Evolutionary conservation across 805 yeast genomes (phyloP), one percentile per base, ranked within the genome.

Genomic region (Citeromyces nyonsensis): DNA sequence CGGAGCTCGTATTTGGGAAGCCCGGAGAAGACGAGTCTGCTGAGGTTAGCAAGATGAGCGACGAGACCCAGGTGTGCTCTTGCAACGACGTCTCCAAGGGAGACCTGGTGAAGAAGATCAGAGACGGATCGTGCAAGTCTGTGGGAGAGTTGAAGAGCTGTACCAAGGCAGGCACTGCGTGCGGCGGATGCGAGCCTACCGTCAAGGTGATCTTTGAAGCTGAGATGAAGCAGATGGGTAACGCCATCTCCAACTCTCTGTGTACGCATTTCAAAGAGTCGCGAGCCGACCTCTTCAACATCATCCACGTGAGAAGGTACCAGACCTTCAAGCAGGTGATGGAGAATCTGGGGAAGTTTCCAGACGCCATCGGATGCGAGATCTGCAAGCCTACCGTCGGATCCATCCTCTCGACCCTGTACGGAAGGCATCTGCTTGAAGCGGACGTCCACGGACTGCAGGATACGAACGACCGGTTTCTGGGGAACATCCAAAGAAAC

Each of bases 151-250:
- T 55, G 31, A 53, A 54, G 40, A 46, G 50, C 20, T 39, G 45
- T 29, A 54, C 60, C 5, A 55, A 55, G 34, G 59, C 61, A 3
- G 61, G 54, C 14, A 52, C 59, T 13, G 56, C 59, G 1, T 55
- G 61, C 35, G 59, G 61, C 31, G 61, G 59, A 6, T 55, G 61
- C 40, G 54, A 51, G 28, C 54, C 56, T 6, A 51, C 56, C 1
- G 49, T 55, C 37, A 54, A 53, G 38, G 48, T 51, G 14, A 49
- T 55, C 6, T 55, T 53, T 37, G 54, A 49, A 25, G 38, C 49
- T 2, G 58, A 54, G 31, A 48, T 55, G 58, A 49, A 49, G 37
- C 47, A 48, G 15, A 39, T 51, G 44, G 59, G 60, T 9, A 42
- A 51, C 29, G 43, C 46, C 20, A 44, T 55, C 2, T 48, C 57